Conservation (phyloP, 441 rosid species). For the Eutrema salsugineum region DNA sequence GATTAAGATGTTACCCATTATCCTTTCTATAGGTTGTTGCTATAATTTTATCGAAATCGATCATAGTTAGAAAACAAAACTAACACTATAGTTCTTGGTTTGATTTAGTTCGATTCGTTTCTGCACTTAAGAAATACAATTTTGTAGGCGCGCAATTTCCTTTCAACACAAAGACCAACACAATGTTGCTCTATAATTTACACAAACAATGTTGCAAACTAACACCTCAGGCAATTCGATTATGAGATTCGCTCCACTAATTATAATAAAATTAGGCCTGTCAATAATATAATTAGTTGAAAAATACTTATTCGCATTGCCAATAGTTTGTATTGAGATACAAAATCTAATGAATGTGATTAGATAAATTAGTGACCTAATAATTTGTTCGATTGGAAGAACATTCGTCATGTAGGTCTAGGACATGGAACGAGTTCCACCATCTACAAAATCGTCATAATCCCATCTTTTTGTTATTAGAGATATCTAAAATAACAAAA, state of each 20-base stretch:
- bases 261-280: background rate
- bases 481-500: no score
- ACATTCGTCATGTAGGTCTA: no score
- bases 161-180: background rate
- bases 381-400: no score
- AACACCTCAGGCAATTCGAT: background rate
- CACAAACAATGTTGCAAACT: background rate
- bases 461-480: no score
- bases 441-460: no score
- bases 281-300: no score
- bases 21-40: background rate
- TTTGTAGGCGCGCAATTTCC: background rate
- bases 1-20: slow-evolving; percentile 15
- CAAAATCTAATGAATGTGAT: no score
- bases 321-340: no score
- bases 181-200: background rate
- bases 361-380: no score
- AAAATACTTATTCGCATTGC: no score
- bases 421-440: no score
- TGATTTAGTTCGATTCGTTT: background rate
- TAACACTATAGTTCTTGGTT: background rate
- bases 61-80: background rate
- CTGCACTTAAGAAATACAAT: background rate
- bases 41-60: background rate
- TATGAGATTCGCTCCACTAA: background rate